These are phyloP conservation scores for Kwoniella bestiolae DNA, from an alignment of 768 basidiomycete species.

Conservation along the genomic window DNA sequence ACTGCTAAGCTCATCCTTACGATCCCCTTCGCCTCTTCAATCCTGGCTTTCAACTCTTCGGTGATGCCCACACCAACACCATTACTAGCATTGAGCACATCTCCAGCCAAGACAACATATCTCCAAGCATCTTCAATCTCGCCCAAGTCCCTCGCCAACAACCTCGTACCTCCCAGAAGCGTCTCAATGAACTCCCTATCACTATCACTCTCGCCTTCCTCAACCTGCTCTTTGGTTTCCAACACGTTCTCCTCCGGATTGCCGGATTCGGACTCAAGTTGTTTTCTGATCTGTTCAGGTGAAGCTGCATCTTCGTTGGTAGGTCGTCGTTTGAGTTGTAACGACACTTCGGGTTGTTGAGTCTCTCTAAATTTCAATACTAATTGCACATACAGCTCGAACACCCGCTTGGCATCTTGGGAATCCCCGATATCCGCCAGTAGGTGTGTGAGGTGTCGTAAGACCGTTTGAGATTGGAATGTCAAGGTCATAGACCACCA, in stretches of 20 bases:
- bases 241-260: no score
- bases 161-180: constrained; percentile 73
- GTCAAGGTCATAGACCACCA: constrained; percentile 95
- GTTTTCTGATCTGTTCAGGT: constrained; percentile 19
- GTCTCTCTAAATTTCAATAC: constrained; percentile 82
- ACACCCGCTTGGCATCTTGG: constrained; percentile 64
- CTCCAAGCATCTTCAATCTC: constrained; percentile 63
- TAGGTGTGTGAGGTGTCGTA: constrained; percentile 81
- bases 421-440: constrained; percentile 63
- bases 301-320: constrained; percentile 35
- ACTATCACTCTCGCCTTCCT: constrained; percentile 63
- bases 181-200: constrained; percentile 77
- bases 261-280: constrained; percentile 6
- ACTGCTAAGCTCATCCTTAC: constrained; percentile 71
- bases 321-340: constrained; percentile 52
- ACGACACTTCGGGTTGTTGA: constrained; percentile 51
- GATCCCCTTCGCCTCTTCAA: constrained; percentile 64
- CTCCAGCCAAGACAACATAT: constrained; percentile 52
- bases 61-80: constrained; percentile 3
- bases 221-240: constrained; percentile 22
- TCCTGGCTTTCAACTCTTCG: constrained; percentile 36
- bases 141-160: constrained; percentile 69
- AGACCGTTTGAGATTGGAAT: constrained; percentile 84
- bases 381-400: constrained; percentile 80
- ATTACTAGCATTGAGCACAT: constrained; percentile 62